Base-by-base conservation (phyloP, 768 basidiomycete species). In the Rhodotorula babjevae region DNA sequence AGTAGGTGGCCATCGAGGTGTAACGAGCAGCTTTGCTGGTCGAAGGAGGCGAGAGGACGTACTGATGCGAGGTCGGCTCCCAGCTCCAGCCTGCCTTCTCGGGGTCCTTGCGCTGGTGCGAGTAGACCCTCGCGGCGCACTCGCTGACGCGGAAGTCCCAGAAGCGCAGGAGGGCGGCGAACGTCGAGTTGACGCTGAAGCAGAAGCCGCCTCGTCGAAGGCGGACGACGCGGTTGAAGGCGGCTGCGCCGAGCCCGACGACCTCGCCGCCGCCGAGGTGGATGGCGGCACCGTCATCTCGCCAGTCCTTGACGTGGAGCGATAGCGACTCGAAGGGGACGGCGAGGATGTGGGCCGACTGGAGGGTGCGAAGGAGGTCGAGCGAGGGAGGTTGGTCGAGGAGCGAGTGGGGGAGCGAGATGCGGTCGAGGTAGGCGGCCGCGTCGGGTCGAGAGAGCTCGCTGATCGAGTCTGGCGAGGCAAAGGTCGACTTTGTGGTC, bases 251-350 rank as follows among this genome's bases (percentile, higher is more conserved):
- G 12, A 73, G 56, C 0, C 42, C 7, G 25, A 69, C 65, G 2
- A 56, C 23, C 25, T 57, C 55, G 14, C 72, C 72, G 0, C 64
- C 61, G 18, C 72, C 68, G 27, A 73, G 61, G 10, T 18, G 16
- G 33, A 73, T 55, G 2, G 27, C 33, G 14, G 72, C 72, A 1
- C 36, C 40, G 31, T 58, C 60, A 50, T 66, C 72, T 47, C 36
- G 27, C 72, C 72, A 73, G 31, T 63, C 49, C 18, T 49, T 49
- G 49, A 69, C 61, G 61, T 73, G 72, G 6, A 73, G 33, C 25
- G 40, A 33, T 2, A 61, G 65, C 0, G 68, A 66, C 36, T 73
- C 72, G 65, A 73, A 73, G 7, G 72, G 72, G 25, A 73, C 72
- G 53, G 47, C 25, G 61, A 67, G 56, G 23, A 69, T 31, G 61